These are phyloP conservation scores for Cavenderia fasciculata DNA, from an alignment of 78 protist species.

Conservation along the genomic window DNA sequence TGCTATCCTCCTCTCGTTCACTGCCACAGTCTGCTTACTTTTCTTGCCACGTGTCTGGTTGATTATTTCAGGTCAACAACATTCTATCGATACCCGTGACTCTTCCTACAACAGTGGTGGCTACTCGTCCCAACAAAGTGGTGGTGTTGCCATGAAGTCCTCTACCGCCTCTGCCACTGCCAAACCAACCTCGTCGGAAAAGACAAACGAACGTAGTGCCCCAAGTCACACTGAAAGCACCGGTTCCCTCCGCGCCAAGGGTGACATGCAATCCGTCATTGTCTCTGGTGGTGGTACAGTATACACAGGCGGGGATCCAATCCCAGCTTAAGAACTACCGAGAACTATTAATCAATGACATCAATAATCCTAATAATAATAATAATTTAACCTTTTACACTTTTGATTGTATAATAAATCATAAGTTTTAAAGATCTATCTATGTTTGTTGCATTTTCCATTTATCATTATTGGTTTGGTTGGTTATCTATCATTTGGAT, in stretches of 20 bases:
- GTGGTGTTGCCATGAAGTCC: too few species aligned
- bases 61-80: slow-evolving; percentile 65
- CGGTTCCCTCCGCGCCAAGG: not conserved
- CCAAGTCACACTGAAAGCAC: not conserved
- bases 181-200: too few species aligned
- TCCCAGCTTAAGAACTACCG: not conserved
- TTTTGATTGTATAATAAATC: too few species aligned
- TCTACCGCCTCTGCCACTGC: too few species aligned
- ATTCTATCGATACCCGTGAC: slow-evolving; percentile 29
- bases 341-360: too few species aligned
- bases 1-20: slow-evolving; percentile 44
- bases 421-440: too few species aligned
- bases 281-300: not conserved
- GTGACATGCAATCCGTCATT: not conserved
- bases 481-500: too few species aligned
- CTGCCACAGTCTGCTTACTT: slow-evolving; percentile 44
- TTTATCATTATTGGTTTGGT: too few species aligned
- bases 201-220: too few species aligned
- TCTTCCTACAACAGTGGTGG: not conserved
- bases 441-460: too few species aligned
- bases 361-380: too few species aligned
- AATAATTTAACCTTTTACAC: too few species aligned
- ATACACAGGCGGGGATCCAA: not conserved
- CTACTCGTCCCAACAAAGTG: slow-evolving; percentile 7
- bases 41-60: slow-evolving; percentile 72